These are phyloP conservation scores for Pugionium dolabratum DNA, from an alignment of 345 rosid genomes.

Conservation along the genomic window DNA sequence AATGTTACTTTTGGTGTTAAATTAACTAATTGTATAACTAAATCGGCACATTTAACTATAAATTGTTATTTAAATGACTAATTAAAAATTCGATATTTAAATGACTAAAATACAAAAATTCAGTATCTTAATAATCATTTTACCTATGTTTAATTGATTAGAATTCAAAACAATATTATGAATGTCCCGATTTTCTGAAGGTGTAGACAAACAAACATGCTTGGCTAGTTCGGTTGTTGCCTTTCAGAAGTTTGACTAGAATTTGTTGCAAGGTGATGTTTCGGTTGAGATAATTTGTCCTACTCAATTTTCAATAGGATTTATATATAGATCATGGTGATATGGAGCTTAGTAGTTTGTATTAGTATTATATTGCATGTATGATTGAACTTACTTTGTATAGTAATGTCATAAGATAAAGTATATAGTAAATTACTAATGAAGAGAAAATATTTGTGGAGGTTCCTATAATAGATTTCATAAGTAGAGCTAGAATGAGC, in stretches of 20 bases:
- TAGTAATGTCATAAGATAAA: neutral
- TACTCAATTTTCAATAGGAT: too few relatives aligned
- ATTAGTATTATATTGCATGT: too few relatives aligned
- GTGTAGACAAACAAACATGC: neutral
- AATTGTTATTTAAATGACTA: too few relatives aligned
- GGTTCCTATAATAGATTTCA: neutral
- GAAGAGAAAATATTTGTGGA: neutral
- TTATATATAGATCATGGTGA: too few relatives aligned
- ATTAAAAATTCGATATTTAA: too few relatives aligned
- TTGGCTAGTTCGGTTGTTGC: slow-evolving; percentile 4
- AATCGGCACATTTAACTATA: too few relatives aligned
- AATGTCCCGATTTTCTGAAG: neutral
- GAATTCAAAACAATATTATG: slow-evolving; percentile 1
- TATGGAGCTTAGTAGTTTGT: too few relatives aligned
- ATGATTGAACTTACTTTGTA: neutral
- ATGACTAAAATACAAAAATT: too few relatives aligned
- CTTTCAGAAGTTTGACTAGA: neutral
- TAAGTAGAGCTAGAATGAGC: neutral
- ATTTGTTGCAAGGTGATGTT: neutral
- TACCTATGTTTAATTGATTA: neutral
- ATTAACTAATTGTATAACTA: too few relatives aligned
- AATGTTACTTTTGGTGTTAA: too few relatives aligned
- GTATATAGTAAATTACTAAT: neutral
- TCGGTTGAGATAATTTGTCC: slow-evolving; percentile 1
- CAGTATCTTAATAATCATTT: too few relatives aligned